Conservation (phyloP, 208 protist genomes). For the Leishmania guyanensis region DNA sequence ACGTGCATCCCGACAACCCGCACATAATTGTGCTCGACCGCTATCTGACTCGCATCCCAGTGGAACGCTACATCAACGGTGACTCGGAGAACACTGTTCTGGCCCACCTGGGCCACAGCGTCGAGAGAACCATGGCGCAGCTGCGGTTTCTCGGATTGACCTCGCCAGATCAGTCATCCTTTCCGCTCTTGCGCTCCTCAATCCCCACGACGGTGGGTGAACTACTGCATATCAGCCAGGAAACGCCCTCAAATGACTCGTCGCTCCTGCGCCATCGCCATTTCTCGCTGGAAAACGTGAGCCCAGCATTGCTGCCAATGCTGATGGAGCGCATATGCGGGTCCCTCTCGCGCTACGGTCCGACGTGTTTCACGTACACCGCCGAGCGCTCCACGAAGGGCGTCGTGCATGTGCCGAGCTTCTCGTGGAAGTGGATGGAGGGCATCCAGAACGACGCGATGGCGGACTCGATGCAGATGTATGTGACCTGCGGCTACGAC, state of each 20-base stretch:
- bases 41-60: conserved; percentile 72
- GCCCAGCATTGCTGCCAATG: conserved; percentile 54
- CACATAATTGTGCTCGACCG: conserved; percentile 52
- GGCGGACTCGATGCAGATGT: conserved; percentile 61
- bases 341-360: conserved; percentile 51
- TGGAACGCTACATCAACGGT: conserved; percentile 69
- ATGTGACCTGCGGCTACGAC: conserved; percentile 66
- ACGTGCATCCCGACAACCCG: conserved; percentile 25
- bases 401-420: conserved; percentile 38
- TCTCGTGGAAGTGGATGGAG: conserved; percentile 82
- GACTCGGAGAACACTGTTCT: conserved; percentile 66
- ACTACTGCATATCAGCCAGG: conserved; percentile 32
- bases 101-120: conserved; percentile 50
- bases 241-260: conserved; percentile 45
- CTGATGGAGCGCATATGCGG: conserved; percentile 71
- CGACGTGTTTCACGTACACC: conserved; percentile 35
- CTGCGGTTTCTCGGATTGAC: conserved; percentile 47
- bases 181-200: conserved; percentile 34
- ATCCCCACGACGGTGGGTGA: conserved; percentile 21
- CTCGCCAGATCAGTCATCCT: conserved; percentile 16
- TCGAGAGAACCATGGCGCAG: conserved; percentile 56
- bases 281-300: conserved; percentile 72
- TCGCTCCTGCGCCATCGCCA: conserved; percentile 56
- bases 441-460: conserved; percentile 61
- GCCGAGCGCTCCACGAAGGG: conserved; percentile 5